Evolutionary conservation across 306 rosid genomes (phyloP), one percentile per base, ranked within the genome.

Genomic region (Biancaea sappan): DNA sequence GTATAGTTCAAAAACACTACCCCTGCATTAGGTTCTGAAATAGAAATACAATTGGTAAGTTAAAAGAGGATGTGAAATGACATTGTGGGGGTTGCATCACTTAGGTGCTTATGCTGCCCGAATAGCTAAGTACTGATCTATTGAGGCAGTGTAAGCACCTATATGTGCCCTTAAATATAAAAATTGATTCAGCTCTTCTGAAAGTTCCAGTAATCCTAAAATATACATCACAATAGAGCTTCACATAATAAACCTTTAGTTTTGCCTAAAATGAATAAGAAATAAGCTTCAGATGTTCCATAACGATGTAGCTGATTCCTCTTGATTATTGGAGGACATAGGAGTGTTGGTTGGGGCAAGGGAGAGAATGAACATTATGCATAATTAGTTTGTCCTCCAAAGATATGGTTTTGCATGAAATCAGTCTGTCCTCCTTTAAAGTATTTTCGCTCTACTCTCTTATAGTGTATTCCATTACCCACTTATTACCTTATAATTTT

Each of bases 1-100:
- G 5, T 11, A 62, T 38, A 79, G 24, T 32, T 71, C 43, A 48
- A 62, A 62, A 74, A 70, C 56, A 40, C 74, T 26, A 12, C 15
- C 35, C 41, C 16, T 13, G 32, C 40, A 6, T 25, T 51, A 37
- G 43, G 26, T 73, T 58, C 73, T 51, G 46, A 56, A 65, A 18
- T 47, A 8, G 8, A 67, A 63, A 50, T 18, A 8, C 58, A 35
- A 77, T 52, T 53, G 24, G 18, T 5, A 41, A 60, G 26, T 60
- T 9, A 19, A 73, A 37, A 31, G 26, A 56, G 18, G 14, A 16
- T 62, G 32, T 21, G 18, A 61, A 7, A 22, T 6, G 65, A 37
- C 32, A 68, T 58, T 29, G 40, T 5, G 64, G 28, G 2, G 21
- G 1, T n/a, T n/a, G n/a, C n/a, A 58, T 4, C 35, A 24, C 24